Evolutionary conservation across 192 early-diverging fungal genomes (phyloP), one percentile per base, ranked within the genome.

Genomic region (Hyaloraphidium curvatum): DNA sequence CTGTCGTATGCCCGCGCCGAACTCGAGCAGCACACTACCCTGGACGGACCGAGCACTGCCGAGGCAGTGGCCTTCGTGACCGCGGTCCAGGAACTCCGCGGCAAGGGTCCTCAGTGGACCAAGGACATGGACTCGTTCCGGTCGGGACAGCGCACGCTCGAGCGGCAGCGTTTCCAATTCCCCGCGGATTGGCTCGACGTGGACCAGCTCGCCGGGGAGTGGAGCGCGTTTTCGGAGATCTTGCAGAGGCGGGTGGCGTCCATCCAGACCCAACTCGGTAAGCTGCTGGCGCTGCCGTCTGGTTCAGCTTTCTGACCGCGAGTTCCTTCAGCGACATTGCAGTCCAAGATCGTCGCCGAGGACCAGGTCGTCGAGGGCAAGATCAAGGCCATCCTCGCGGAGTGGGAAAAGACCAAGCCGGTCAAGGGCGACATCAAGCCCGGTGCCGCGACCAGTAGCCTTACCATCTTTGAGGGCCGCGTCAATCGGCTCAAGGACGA

Each of bases 361-460:
- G 94, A 96, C 69, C 78, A 83, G 56, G 64, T 79, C 0, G 76
- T 95, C 9, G 86, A 91, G 52, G 70, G 75, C 51, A 86, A 88
- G 58, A 89, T 93, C 55, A 69, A 70, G 11, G 76, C 83, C 25
- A 77, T 90, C 48, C 67, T 82, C 29, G 68, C 68, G 3, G 94
- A 97, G 60, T 99, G 94, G 96, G 86, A 91, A 55, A 81, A 85
- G 58, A 75, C 59, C 62, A 99, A 97, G 66, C 96, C 94, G 16
- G 80, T 96, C 25, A 83, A 88, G 59, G 96, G 91, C 19, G 81
- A 93, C 54, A 77, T 95, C 63, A 73, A 76, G 39, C 91, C 90
- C 26, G 84, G 87, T 50, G 69, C 65, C 40, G 96, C 96, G 11
- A 77, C 77, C 37, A 84, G 79, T 37, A 76, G 75, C 17, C 76